Evolutionary conservation across 2,329 filamentous ascomycete genomes (phyloP), one percentile per base, ranked within the genome.

Genomic region (Fusarium burgessii): DNA sequence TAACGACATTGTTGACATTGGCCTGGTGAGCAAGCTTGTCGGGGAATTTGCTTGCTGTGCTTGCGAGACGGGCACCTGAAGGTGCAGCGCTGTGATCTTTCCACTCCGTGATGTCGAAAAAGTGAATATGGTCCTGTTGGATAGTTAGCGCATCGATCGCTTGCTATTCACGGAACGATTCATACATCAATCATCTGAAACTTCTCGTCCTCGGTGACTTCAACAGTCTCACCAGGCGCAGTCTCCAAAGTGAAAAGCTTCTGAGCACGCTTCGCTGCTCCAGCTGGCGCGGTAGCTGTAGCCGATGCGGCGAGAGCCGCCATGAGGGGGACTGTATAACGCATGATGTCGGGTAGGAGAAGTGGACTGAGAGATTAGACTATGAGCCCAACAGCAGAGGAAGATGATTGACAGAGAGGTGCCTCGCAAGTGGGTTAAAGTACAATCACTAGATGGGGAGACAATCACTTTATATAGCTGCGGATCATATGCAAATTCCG

Each of bases 81-180:
- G 38, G 27, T 13, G 56, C 51, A 25, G 68, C 64, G 9, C 56
- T 33, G 20, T 71, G 69, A 6, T 69, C 59, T 8, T 71, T 71
- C 69, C 69, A 71, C 35, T 72, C 69, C 1, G 69, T 71, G 18
- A 71, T 71, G 12, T 71, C 69, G 12, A 71, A 71, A 27, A 71
- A 71, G 27, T 71, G 69, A 1, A 71, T 27, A 7, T 71, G 69
- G 1, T 71, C 68, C 69, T 71, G 2, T 1, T 0, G 4, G 3
- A 0, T 2, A 3, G 17, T 71, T 1, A 69, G 56, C 11, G 5
- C 27, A 13, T 13, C 14, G 6, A 3, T 32, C 1, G 7, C 13
- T 11, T 12, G 7, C 18, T 25, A 13, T 14, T 17, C 6, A 7
- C 7, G 7, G 3, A 4, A 3, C 6, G 13, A 0, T 7, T 11